Evolutionary conservation across 805 yeast species (phyloP).

Genomic region (Helenozyma rhizophorensis): DNA sequence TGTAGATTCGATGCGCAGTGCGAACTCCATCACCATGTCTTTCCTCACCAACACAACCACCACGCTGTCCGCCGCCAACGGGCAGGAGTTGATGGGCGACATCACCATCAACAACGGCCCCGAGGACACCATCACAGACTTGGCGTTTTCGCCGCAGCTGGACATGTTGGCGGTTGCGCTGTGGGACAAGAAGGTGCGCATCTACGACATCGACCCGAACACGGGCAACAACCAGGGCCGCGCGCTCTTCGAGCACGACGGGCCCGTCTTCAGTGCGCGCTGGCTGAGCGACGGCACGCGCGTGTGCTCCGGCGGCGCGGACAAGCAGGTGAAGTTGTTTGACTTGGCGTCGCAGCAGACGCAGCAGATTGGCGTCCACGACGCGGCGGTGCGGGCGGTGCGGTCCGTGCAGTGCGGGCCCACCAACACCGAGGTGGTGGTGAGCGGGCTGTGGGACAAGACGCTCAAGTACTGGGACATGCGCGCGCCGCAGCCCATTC

Average conservation of each 20-base stretch:
- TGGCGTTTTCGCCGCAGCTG: constrained; percentile 82
- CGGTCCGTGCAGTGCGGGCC: constrained; percentile 82
- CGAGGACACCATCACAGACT: constrained; percentile 83
- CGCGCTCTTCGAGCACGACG: constrained; percentile 86
- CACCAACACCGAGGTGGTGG: constrained; percentile 75
- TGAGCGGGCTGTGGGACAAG: constrained; percentile 95
- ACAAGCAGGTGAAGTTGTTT: constrained; percentile 77
- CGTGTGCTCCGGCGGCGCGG: constrained; percentile 86
- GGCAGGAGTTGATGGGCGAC: constrained; percentile 66
- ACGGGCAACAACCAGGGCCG: constrained; percentile 81
- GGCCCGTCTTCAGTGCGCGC: constrained; percentile 75
- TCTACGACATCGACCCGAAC: constrained; percentile 74
- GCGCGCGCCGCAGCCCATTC: constrained; percentile 76
- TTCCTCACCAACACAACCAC: constrained; percentile 26
- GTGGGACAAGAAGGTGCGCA: constrained; percentile 94
- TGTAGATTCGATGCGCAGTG: too few relatives aligned
- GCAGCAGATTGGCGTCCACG: constrained; percentile 83
- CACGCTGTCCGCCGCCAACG: constrained; percentile 41
- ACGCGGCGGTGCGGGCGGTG: constrained; percentile 70
- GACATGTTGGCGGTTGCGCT: constrained; percentile 78
- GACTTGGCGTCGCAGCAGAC: constrained; percentile 81
- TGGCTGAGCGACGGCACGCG: constrained; percentile 88
- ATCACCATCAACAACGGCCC: constrained; percentile 73
- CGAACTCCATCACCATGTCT: constrained; percentile 39
- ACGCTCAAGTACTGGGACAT: constrained; percentile 93